Evolutionary conservation across 1,284 basidiomycete species (phyloP).

Genomic region (Pseudomicrostroma phylloplanum): DNA sequence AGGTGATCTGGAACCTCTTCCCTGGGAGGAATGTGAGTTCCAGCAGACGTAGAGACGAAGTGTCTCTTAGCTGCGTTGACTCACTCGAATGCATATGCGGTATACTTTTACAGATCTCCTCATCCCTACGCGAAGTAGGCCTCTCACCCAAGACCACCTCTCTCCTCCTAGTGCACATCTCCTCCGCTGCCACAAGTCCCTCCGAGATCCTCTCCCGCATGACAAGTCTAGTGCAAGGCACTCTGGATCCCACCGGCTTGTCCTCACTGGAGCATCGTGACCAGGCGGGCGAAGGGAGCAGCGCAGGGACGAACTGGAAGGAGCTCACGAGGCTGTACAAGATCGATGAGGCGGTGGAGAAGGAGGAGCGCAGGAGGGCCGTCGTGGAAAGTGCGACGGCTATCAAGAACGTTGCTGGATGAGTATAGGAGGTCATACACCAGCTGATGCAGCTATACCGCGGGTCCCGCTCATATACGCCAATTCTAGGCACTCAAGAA

Average conservation of each 20-base stretch:
- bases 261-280: not conserved
- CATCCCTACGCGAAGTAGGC: not conserved
- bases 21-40: not conserved
- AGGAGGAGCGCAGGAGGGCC: not conserved
- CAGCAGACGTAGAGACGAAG: not conserved
- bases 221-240: not conserved
- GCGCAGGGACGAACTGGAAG: constrained; percentile 1
- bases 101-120: not conserved
- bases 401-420: constrained; percentile 5
- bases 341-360: not conserved
- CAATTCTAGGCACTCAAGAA: too few species aligned
- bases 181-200: not conserved
- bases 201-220: not conserved
- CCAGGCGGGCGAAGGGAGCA: not conserved
- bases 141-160: not conserved
- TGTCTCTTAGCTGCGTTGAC: not conserved
- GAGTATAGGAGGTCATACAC: not conserved
- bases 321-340: not conserved
- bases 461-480: too few species aligned
- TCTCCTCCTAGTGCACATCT: not conserved
- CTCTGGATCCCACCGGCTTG: not conserved
- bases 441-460: too few species aligned
- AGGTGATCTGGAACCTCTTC: not conserved
- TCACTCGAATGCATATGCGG: not conserved
- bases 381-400: not conserved